Evolutionary conservation across 306 rosid species (phyloP).

Genomic region (Oemleria cerasiformis): DNA sequence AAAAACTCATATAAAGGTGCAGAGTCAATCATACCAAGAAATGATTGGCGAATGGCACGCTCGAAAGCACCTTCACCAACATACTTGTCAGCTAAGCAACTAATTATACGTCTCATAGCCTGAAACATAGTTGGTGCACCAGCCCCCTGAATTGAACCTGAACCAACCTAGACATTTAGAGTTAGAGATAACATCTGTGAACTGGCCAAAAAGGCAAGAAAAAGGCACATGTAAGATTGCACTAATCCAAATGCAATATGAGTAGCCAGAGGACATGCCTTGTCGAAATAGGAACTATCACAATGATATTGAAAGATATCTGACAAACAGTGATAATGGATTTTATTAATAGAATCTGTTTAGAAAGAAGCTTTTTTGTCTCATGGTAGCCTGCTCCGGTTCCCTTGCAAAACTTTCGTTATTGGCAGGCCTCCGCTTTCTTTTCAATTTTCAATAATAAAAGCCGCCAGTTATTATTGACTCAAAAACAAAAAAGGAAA

Average conservation of each 20-base stretch:
- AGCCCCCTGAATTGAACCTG: constrained; percentile 96
- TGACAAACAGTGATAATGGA: background rate
- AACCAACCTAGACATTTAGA: constrained; percentile 76
- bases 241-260: background rate
- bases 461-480: no score
- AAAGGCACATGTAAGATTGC: background rate
- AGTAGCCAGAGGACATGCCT: background rate
- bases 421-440: no score
- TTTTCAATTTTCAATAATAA: no score
- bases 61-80: constrained; percentile 80
- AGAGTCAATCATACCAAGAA: constrained; percentile 61
- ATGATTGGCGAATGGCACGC: constrained; percentile 84
- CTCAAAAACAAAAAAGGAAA: no score
- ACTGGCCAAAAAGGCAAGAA: constrained; percentile 10
- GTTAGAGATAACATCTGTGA: constrained; percentile 21
- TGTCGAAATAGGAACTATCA: constrained; percentile 8
- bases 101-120: constrained; percentile 85
- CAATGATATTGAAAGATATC: background rate
- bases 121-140: constrained; percentile 99
- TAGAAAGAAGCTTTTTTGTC: background rate
- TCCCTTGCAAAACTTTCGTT: no score
- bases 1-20: background rate
- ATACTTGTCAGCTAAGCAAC: constrained; percentile 47
- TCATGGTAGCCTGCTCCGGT: no score
- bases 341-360: background rate